A percentile compares a stretch with the other conserved stretches of the same genome.
Conservation (phyloP, 768 basidiomycete genomes). For the Imleria badia region DNA sequence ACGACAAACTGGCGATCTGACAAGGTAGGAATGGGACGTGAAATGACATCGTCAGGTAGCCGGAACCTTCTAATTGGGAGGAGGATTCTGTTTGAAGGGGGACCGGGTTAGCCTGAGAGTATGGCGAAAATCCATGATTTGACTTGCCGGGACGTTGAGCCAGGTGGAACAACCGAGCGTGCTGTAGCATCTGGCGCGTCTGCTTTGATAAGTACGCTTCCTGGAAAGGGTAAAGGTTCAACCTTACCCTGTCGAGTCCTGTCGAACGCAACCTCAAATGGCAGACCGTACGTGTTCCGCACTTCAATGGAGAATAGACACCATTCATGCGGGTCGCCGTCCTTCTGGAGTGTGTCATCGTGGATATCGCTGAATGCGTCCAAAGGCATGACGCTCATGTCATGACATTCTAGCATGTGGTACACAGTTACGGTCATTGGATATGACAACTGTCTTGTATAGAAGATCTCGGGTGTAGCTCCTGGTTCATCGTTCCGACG, state of each 20-base stretch:
- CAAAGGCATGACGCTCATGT: conserved; percentile 79
- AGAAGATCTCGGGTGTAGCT: conserved; percentile 55
- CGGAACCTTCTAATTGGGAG: conserved; percentile 72
- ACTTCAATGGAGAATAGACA: conserved; percentile 90
- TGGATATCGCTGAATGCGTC: conserved; percentile 21
- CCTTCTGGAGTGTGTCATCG: conserved; percentile 33
- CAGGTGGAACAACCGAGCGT: conserved; percentile 75
- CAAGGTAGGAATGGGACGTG: conserved; percentile 75
- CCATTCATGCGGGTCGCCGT: conserved; percentile 61
- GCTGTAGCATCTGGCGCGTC: conserved; percentile 42
- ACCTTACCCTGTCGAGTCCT: conserved; percentile 61
- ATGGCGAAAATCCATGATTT: background rate
- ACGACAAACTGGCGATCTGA: conserved; percentile 92
- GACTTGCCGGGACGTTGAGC: conserved; percentile 76
- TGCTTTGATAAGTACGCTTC: conserved; percentile 22
- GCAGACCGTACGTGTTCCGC: conserved; percentile 86
- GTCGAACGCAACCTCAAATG: conserved; percentile 85
- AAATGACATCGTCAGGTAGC: conserved; percentile 56
- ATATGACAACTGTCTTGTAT: conserved; percentile 84
- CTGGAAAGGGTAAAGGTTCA: background rate
- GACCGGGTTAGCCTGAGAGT: conserved; percentile 5
- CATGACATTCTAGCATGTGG: conserved; percentile 86
- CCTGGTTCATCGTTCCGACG: conserved; percentile 40
- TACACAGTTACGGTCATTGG: conserved; percentile 94
- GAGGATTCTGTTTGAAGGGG: conserved; percentile 45